Evolutionary conservation across 129 eudicot species (phyloP).

Genomic region (Escallonia herrerae): DNA sequence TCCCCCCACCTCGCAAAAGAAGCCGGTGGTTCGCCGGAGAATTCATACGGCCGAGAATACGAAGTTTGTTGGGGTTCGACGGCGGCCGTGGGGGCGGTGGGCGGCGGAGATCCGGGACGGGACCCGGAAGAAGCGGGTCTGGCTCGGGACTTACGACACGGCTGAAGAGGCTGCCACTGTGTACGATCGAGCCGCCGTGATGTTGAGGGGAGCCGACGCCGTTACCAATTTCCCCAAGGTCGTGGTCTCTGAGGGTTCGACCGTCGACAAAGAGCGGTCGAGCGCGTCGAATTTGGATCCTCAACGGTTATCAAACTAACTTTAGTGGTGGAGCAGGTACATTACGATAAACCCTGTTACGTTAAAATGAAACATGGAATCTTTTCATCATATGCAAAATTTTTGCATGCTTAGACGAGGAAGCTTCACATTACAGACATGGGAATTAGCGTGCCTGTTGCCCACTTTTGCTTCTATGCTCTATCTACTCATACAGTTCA

Average conservation of each 20-base stretch:
- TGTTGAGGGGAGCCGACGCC: constrained; percentile 44
- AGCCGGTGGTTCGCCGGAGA: constrained; percentile 7
- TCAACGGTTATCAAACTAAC: too few relatives aligned
- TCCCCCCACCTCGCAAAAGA: neutral
- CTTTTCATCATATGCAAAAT: too few relatives aligned
- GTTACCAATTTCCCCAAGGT: constrained; percentile 52
- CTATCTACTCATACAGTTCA: too few relatives aligned
- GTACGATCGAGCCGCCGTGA: constrained; percentile 63
- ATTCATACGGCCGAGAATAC: neutral
- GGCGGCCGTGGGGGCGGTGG: constrained; percentile 72
- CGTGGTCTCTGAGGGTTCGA: neutral
- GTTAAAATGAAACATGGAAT: too few relatives aligned
- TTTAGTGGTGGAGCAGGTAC: too few relatives aligned
- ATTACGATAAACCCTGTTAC: too few relatives aligned
- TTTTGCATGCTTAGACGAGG: too few relatives aligned
- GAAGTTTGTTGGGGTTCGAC: constrained; percentile 40
- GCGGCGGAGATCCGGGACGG: constrained; percentile 81
- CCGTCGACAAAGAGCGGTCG: too few relatives aligned
- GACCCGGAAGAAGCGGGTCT: constrained; percentile 38
- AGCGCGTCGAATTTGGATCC: too few relatives aligned
- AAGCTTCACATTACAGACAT: too few relatives aligned
- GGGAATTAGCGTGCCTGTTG: too few relatives aligned
- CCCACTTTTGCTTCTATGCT: too few relatives aligned
- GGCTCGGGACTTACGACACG: constrained; percentile 67
- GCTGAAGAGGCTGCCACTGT: constrained; percentile 69